phyloP scores from a whole-genome alignment of 257 asterid genomes.

The Fraxinus anomala region DNA sequence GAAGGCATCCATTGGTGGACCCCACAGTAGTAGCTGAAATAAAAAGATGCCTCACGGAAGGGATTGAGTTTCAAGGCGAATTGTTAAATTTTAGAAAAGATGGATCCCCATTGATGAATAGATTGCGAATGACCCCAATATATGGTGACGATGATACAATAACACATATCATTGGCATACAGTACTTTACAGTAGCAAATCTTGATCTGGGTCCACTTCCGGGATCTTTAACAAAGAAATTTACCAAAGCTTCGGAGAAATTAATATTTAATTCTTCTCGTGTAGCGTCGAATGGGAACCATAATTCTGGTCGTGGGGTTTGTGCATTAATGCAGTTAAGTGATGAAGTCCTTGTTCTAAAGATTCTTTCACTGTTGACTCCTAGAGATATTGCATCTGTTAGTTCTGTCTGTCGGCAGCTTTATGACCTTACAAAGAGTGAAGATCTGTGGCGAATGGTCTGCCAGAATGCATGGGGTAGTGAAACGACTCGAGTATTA shows the following conservation, averaged over 20 bases:
- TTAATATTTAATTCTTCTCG: conserved; percentile 1
- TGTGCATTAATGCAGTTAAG: conserved; percentile 12
- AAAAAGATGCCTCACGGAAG: conserved; percentile 4
- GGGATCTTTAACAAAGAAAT: neutral
- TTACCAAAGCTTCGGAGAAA: neutral
- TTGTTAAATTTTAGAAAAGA: neutral
- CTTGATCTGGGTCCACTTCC: conserved; percentile 15
- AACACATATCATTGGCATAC: conserved; percentile 15
- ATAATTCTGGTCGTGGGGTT: neutral
- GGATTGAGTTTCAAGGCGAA: conserved; percentile 17
- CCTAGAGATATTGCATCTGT: conserved; percentile 22
- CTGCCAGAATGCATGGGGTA: conserved; percentile 23
- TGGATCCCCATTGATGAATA: conserved; percentile 11
- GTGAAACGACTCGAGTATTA: conserved; percentile 6
- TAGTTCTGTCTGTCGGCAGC: conserved; percentile 10
- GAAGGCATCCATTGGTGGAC: conserved; percentile 9
- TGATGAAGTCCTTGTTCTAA: conserved; percentile 15
- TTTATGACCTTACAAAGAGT: conserved; percentile 8
- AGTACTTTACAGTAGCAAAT: conserved; percentile 8
- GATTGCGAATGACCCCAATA: conserved; percentile 12
- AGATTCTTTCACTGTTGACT: conserved; percentile 16
- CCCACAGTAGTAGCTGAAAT: conserved; percentile 16
- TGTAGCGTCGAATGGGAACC: neutral
- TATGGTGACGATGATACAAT: conserved; percentile 11
- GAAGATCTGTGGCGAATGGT: conserved; percentile 19